Base-by-base conservation (phyloP, 176 grass and related monocot genomes). In the Melocanna baccifera region DNA sequence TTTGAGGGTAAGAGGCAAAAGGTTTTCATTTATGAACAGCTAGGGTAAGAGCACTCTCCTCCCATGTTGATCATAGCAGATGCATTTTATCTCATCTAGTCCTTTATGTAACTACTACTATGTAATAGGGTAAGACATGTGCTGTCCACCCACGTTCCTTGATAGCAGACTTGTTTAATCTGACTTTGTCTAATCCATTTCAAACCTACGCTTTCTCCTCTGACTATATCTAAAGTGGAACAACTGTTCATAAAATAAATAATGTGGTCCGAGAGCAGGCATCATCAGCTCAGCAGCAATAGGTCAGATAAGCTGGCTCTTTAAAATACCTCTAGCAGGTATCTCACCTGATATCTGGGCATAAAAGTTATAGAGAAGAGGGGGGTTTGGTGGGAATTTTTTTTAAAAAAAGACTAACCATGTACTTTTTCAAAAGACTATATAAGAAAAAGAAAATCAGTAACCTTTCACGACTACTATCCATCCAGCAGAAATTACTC, bases 21-120 rank as follows among this genome's bases (percentile, higher is more conserved):
- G 3, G 8, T 62, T 66, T 6, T 62, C 13, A 79, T 48, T 40
- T 46, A 81, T 59, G 12, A 57, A 89, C 32, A 58, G 30, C 39
- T 84, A 66, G 22, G 61, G n/a, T 39, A 65, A 84, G n/a, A 66
- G 22, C 18, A 22, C 12, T 68, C 47, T 68, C 69, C 7, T 69
- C 42, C 70, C 70, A 42, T 53, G 51, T 34, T 80, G 55, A 71
- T 86, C 47, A 75, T 25, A 74, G 58, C 41, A 51, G 28, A 62
- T 50, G 29, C 26, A 64, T 67, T 20, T 80, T 57, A 84, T 66
- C 65, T 85, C 53, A 62, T 62, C 29, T 52, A 62, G 28, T 79
- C 43, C 67, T 82, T 29, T 47, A 59, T 63, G 26, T 23, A 77
- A 77, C 5, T 88, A 71, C 57, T 41, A 7, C 7, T 42, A 47